Base-by-base conservation (phyloP, 805 yeast species). In the Kluyveromyces siamensis region DNA sequence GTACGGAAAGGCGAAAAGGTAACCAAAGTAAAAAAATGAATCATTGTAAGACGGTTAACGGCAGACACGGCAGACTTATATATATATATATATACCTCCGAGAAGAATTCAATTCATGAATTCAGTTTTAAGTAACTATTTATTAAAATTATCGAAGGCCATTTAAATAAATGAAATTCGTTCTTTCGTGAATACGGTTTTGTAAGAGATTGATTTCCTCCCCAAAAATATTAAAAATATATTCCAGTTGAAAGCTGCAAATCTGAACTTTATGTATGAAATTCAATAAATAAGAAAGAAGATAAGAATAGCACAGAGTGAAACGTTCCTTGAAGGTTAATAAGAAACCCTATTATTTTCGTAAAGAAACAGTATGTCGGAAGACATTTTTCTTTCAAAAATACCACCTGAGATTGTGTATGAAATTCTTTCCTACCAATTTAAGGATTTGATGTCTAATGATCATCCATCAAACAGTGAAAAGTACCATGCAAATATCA, bases 361-460 rank as follows among this genome's bases (percentile, higher is more conserved):
- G 2, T 30, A 30, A 30, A 13, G 2, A 11, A 5, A 10, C 11
- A 30, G 3, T 30, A 30, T 30, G 35, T 30, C 35, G 14, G 35
- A 30, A 13, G 35, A 30, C 14, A 30, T 13, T 4, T 30, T 30
- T 30, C 35, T 30, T 30, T 30, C 35, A 11, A 30, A 41, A 36
- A 39, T 79, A 42, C 85, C 85, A 2, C 67, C 80, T 9, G 85
- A 80, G 57, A 75, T 80, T 50, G 66, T 77, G 40, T 72, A 72
- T 62, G 72, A 74, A 55, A 77, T 80, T 50, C 65, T 80, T 39
- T 81, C 80, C 48, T 74, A 73, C 51, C 83, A 71, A 50, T 68
- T 77, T 46, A 72, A 75, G 61, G 80, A 77, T 56, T 72, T 68
- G 30, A 60, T 70, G 69, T 63, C 73, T 54, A 76, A 76, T 57